These are phyloP conservation scores for Colletotrichum sp. DNA, from an alignment of 2,329 filamentous ascomycete genomes.

Conservation along the genomic window DNA sequence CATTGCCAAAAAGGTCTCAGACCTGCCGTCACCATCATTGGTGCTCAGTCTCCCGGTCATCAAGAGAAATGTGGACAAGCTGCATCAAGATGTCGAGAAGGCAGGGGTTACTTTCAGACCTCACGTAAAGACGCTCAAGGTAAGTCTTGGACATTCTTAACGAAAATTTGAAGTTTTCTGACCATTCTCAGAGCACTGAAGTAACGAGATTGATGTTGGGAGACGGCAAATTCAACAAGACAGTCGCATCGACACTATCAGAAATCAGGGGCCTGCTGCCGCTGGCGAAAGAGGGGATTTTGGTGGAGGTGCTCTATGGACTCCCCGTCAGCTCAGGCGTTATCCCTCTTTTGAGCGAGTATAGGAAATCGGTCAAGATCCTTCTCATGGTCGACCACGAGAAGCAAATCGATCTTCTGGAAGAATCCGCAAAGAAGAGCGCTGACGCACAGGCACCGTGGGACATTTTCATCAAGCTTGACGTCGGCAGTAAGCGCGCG, in stretches of 20 bases:
- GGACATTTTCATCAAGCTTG: conserved; percentile 42
- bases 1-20: conserved; percentile 35
- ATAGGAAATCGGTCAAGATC: conserved; percentile 34
- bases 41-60: conserved; percentile 42
- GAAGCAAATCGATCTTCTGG: conserved; percentile 35
- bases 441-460: conserved; percentile 25
- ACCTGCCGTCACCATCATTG: conserved; percentile 43
- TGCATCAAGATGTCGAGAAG: conserved; percentile 43
- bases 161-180: rapidly evolving
- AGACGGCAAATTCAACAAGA: conserved; percentile 38
- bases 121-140: conserved; percentile 52
- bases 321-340: conserved; percentile 41
- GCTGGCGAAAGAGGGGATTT: conserved; percentile 40
- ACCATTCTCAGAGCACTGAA: conserved; percentile 33
- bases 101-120: conserved; percentile 43
- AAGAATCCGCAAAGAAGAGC: conserved; percentile 19
- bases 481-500: conserved; percentile 39
- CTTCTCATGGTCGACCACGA: conserved; percentile 42
- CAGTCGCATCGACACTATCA: conserved; percentile 44
- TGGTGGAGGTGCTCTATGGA: conserved; percentile 46
- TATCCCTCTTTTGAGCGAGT: conserved; percentile 31
- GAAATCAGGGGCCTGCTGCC: conserved; percentile 44
- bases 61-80: conserved; percentile 38
- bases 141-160: neutral
- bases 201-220: conserved; percentile 45